Conservation (phyloP, 2,329 filamentous ascomycete genomes). For the Aspergillus hortae region DNA sequence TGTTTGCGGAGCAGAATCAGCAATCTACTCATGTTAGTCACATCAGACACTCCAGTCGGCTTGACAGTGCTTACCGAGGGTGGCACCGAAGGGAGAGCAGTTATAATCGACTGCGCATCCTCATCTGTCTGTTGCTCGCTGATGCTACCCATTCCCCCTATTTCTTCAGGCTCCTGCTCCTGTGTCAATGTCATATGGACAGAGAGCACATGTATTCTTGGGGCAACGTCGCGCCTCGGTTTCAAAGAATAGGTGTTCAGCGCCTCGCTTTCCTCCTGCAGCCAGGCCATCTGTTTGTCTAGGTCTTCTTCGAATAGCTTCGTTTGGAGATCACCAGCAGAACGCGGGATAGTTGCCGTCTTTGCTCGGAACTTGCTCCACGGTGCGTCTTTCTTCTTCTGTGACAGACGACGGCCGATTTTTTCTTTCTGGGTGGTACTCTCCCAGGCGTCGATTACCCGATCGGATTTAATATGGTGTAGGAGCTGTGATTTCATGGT, state of each 20-base stretch:
- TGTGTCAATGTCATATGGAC: slow-evolving; percentile 23
- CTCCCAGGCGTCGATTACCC: slow-evolving; percentile 32
- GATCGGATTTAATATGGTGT: slow-evolving; percentile 32
- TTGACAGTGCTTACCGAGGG: slow-evolving; percentile 4
- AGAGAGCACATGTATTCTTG: slow-evolving; percentile 31
- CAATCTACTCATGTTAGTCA: no score
- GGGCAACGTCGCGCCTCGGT: slow-evolving; percentile 21
- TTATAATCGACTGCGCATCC: slow-evolving; percentile 20
- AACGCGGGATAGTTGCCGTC: slow-evolving; percentile 14
- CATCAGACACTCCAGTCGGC: background rate
- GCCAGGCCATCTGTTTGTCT: slow-evolving; percentile 28
- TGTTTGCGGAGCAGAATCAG: no score
- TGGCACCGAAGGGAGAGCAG: slow-evolving; percentile 25
- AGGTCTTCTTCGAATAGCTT: slow-evolving; percentile 13
- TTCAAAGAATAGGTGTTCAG: slow-evolving; percentile 31
- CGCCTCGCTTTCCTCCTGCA: slow-evolving; percentile 22
- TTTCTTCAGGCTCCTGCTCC: slow-evolving; percentile 9
- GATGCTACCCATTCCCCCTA: background rate
- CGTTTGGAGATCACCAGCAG: slow-evolving; percentile 5
- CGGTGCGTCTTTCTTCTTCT: slow-evolving; percentile 22
- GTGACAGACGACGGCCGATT: slow-evolving; percentile 8
- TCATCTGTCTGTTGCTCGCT: slow-evolving; percentile 4
- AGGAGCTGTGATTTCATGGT: slow-evolving; percentile 31
- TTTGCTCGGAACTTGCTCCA: slow-evolving; percentile 31
- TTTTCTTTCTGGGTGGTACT: slow-evolving; percentile 19